These are phyloP conservation scores for Ogataea angusta DNA, from an alignment of 805 yeast genomes.

Conservation along the genomic window DNA sequence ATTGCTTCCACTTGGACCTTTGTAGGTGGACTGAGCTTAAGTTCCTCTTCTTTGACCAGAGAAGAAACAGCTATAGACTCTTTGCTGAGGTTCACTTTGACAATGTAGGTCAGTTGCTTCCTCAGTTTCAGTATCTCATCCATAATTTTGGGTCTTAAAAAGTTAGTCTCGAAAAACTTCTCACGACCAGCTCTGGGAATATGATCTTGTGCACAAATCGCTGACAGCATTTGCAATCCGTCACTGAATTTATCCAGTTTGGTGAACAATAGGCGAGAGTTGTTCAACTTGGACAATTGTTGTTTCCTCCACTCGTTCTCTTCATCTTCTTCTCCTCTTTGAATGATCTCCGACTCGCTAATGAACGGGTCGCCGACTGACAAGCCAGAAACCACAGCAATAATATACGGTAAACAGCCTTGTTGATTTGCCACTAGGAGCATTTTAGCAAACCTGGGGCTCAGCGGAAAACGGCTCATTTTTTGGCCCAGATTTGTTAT, in stretches of 20 bases:
- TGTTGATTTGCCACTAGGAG: constrained; percentile 83
- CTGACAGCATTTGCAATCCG: constrained; percentile 69
- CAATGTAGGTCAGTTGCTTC: constrained; percentile 73
- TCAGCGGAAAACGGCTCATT: constrained; percentile 89
- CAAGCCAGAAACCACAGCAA: constrained; percentile 86
- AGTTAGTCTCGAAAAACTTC: constrained; percentile 56
- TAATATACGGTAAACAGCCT: constrained; percentile 80
- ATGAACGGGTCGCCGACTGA: constrained; percentile 93
- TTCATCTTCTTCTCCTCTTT: constrained; percentile 42
- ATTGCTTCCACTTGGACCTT: constrained; percentile 68
- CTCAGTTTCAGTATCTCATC: constrained; percentile 81
- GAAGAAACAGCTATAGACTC: constrained; percentile 55
- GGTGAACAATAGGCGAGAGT: constrained; percentile 58
- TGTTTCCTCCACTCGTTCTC: constrained; percentile 35
- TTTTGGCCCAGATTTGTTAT: constrained; percentile 78
- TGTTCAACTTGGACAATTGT: constrained; percentile 49
- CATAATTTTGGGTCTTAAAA: constrained; percentile 75
- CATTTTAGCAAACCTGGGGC: constrained; percentile 92
- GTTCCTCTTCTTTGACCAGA: constrained; percentile 35
- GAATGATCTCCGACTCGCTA: constrained; percentile 70
- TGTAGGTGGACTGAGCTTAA: constrained; percentile 64
- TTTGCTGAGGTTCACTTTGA: constrained; percentile 58
- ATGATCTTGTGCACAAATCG: constrained; percentile 84
- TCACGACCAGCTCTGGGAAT: constrained; percentile 47
- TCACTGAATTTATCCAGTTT: constrained; percentile 74